Percentiles rank a stretch among this genome's conserved stretches.
These are phyloP conservation scores for Myrmaecium sp. DNA, from an alignment of 2,329 filamentous ascomycete genomes.

Conservation along the genomic window DNA sequence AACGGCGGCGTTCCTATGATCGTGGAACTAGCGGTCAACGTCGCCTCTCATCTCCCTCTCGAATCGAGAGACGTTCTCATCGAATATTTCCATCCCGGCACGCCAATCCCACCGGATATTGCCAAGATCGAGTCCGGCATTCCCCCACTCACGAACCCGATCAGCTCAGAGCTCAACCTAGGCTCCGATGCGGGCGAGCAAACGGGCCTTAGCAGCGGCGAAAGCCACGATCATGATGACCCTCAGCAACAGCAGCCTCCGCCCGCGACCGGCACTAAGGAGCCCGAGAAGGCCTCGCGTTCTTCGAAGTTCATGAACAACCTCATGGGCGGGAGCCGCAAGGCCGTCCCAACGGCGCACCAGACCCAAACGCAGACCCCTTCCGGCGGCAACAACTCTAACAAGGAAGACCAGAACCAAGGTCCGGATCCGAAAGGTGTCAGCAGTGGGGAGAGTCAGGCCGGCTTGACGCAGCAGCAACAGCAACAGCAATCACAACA, in stretches of 20 bases:
- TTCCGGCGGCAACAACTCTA: no score
- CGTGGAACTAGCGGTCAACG: slow-evolving; percentile 72
- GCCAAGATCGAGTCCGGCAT: slow-evolving; percentile 67
- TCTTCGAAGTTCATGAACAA: not conserved
- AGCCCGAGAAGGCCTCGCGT: no score
- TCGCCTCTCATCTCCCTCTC: slow-evolving; percentile 70
- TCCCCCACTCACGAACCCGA: slow-evolving; percentile 27
- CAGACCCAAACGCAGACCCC: slow-evolving; percentile 1
- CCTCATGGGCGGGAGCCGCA: not conserved
- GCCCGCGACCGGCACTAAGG: no score
- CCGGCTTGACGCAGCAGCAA: slow-evolving; percentile 13
- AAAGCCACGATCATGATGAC: slow-evolving; percentile 1
- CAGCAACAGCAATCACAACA: slow-evolving; percentile 1
- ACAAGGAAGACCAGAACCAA: no score
- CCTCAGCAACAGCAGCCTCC: not conserved
- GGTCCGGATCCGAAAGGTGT: slow-evolving; percentile 20
- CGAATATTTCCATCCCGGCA: slow-evolving; percentile 66
- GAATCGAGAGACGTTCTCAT: slow-evolving; percentile 86
- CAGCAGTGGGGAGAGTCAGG: slow-evolving; percentile 20
- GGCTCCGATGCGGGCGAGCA: slow-evolving; percentile 1
- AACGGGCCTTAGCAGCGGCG: slow-evolving; percentile 1
- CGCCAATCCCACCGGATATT: slow-evolving; percentile 48
- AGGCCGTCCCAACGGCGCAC: slow-evolving; percentile 1
- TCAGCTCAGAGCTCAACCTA: slow-evolving; percentile 12
- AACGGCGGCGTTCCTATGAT: slow-evolving; percentile 84